phyloP scores from a whole-genome alignment of 1,284 basidiomycete genomes.

The Melanopsichium pennsylvanicum region DNA sequence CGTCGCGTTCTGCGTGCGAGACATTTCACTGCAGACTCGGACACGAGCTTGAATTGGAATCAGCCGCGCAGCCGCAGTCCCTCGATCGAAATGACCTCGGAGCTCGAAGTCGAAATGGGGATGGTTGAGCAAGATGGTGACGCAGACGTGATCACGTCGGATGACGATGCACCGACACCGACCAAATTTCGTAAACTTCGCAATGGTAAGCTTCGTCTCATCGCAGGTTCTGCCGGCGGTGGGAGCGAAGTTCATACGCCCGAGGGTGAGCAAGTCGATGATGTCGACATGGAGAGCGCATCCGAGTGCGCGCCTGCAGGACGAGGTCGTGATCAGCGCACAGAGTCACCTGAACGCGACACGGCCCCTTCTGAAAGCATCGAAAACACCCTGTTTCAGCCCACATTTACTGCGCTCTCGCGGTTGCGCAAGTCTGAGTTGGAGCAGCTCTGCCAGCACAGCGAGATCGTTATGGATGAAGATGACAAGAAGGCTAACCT shows the following conservation, averaged over 20 bases:
- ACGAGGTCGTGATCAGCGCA: background rate
- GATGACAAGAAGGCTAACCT: slow-evolving; percentile 52
- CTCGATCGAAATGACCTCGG: slow-evolving; percentile 4
- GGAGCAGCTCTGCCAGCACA: slow-evolving; percentile 35
- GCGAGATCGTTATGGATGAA: slow-evolving; percentile 21
- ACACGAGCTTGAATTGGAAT: slow-evolving; percentile 10
- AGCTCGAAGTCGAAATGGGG: background rate
- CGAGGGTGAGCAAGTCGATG: slow-evolving; percentile 7
- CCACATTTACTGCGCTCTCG: slow-evolving; percentile 25
- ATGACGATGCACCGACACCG: slow-evolving; percentile 42
- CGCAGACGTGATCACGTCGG: slow-evolving; percentile 10
- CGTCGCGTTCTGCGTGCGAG: slow-evolving; percentile 8
- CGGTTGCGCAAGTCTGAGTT: slow-evolving; percentile 46
- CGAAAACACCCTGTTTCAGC: slow-evolving; percentile 36
- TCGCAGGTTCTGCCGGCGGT: slow-evolving; percentile 5
- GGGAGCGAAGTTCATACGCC: background rate
- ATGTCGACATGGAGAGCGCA: slow-evolving; percentile 40
- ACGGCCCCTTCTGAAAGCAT: slow-evolving; percentile 10
- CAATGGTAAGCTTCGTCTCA: slow-evolving; percentile 53
- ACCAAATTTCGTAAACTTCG: slow-evolving; percentile 56
- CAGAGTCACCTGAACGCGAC: slow-evolving; percentile 15
- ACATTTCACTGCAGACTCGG: slow-evolving; percentile 15
- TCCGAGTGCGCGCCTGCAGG: slow-evolving; percentile 2
- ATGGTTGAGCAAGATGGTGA: slow-evolving; percentile 1
- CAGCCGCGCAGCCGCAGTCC: slow-evolving; percentile 23